A percentile compares a stretch with the other conserved stretches of the same genome.
Conservation (phyloP, 2,329 filamentous ascomycete species). For the Alternaria sp. region DNA sequence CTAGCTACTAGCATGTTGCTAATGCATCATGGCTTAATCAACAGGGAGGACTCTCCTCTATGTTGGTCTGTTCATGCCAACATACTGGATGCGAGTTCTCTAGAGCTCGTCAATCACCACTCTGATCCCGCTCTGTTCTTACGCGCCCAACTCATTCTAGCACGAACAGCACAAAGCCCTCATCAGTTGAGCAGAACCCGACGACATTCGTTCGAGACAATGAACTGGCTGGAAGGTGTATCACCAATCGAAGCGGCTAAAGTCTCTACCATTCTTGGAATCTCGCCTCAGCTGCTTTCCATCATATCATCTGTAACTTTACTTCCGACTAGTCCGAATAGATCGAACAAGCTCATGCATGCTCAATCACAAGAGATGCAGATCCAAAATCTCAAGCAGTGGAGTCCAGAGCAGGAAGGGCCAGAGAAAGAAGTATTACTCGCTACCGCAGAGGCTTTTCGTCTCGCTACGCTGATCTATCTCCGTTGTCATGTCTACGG, state of each 20-base stretch:
- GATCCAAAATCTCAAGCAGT: slow-evolving; percentile 39
- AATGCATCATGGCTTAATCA: slow-evolving; percentile 43
- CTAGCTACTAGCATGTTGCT: slow-evolving; percentile 46
- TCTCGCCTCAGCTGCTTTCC: slow-evolving; percentile 43
- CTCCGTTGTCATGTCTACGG: slow-evolving; percentile 43
- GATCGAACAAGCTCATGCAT: slow-evolving; percentile 31
- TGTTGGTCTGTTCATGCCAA: slow-evolving; percentile 48
- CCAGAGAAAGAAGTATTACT: slow-evolving; percentile 36
- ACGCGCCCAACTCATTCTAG: slow-evolving; percentile 38
- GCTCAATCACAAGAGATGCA: slow-evolving; percentile 38
- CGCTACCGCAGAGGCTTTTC: slow-evolving; percentile 41
- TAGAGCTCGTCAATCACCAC: slow-evolving; percentile 28
- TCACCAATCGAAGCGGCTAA: slow-evolving; percentile 32
- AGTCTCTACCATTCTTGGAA: slow-evolving; percentile 34
- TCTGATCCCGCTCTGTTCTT: slow-evolving; percentile 43
- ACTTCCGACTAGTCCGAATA: slow-evolving; percentile 25
- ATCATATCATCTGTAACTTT: slow-evolving; percentile 41
- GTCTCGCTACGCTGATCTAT: slow-evolving; percentile 45
- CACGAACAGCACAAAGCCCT: slow-evolving; percentile 39
- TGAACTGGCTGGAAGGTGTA: slow-evolving; percentile 34
- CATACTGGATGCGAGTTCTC: slow-evolving; percentile 41
- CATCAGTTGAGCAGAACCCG: slow-evolving; percentile 29
- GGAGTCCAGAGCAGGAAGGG: slow-evolving; percentile 34
- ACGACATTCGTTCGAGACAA: slow-evolving; percentile 37
- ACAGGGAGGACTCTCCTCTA: slow-evolving; percentile 36